phyloP scores from a whole-genome alignment of 2,329 filamentous ascomycete species.

The Exophiala mesophila region DNA sequence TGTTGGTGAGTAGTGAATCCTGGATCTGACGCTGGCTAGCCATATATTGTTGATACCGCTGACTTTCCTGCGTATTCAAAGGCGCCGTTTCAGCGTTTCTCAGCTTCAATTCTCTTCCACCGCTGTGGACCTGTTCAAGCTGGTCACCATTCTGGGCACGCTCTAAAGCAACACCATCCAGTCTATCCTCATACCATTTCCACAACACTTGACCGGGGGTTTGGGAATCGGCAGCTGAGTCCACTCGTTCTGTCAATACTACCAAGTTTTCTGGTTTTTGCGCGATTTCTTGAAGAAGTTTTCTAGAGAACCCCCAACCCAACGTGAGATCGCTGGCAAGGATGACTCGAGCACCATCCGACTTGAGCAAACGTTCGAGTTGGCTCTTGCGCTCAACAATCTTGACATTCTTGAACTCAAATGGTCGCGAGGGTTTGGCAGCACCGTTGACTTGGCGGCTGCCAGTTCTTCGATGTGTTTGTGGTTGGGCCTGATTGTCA shows the following conservation, averaged over 20 bases:
- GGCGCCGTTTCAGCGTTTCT: conserved; percentile 58
- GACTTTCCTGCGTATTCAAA: conserved; percentile 69
- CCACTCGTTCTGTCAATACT: conserved; percentile 70
- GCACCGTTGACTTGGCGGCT: conserved; percentile 38
- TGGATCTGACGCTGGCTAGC: conserved; percentile 84
- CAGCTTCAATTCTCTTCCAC: conserved; percentile 58
- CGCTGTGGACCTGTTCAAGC: conserved; percentile 63
- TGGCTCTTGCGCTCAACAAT: conserved; percentile 77
- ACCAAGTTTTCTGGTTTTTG: conserved; percentile 75
- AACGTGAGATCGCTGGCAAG: conserved; percentile 84
- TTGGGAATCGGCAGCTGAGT: conserved; percentile 33
- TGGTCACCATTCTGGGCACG: conserved; percentile 51
- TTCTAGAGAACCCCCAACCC: conserved; percentile 91
- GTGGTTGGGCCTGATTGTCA: conserved; percentile 31
- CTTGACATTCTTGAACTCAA: conserved; percentile 83
- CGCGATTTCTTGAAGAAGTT: conserved; percentile 69
- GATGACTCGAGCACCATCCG: conserved; percentile 63
- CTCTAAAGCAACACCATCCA: conserved; percentile 59
- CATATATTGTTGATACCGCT: conserved; percentile 85
- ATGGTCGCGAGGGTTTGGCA: conserved; percentile 59
- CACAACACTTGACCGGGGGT: conserved; percentile 64
- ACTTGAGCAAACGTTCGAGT: conserved; percentile 63
- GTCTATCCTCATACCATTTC: conserved; percentile 69
- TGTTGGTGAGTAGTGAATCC: conserved; percentile 68
- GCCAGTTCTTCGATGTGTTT: conserved; percentile 37